Percentiles rank a stretch among this genome's conserved stretches.
Evolutionary conservation across 2,329 filamentous ascomycete genomes (phyloP).

Genomic region (Cercospora sp.): DNA sequence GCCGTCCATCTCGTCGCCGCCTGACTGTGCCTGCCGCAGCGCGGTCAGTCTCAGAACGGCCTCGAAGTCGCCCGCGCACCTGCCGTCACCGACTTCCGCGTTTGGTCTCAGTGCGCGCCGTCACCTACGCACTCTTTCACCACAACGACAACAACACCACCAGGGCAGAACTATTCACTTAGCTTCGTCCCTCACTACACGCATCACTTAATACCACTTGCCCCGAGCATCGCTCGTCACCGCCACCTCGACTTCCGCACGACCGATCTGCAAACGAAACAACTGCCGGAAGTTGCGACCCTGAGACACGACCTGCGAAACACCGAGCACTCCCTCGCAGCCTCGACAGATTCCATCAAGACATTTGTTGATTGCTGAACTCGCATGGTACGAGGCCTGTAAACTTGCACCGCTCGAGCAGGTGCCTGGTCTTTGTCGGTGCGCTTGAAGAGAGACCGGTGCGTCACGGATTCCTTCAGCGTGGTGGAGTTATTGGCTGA

Average conservation of each 20-base stretch:
- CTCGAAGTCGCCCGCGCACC: background rate
- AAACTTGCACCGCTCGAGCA: slow-evolving; percentile 27
- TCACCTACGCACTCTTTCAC: slow-evolving; percentile 20
- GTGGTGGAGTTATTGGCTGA: slow-evolving; percentile 10
- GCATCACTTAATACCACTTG: slow-evolving; percentile 3
- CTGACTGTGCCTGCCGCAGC: background rate
- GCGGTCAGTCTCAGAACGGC: slow-evolving; percentile 1
- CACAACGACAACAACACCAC: slow-evolving; percentile 13
- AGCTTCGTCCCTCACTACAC: slow-evolving; percentile 30
- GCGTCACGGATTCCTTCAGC: slow-evolving; percentile 1
- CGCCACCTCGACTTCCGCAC: background rate
- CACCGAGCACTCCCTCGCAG: slow-evolving; percentile 13
- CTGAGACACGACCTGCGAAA: slow-evolving; percentile 12
- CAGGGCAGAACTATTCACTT: slow-evolving; percentile 39
- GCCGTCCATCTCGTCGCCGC: slow-evolving; percentile 7
- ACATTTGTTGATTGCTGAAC: slow-evolving; percentile 18
- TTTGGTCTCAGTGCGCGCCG: slow-evolving; percentile 10
- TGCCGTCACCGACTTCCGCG: slow-evolving; percentile 11
- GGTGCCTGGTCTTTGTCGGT: slow-evolving; percentile 33
- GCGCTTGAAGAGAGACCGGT: slow-evolving; percentile 29
- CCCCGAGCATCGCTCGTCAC: background rate
- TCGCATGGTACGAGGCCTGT: slow-evolving; percentile 29
- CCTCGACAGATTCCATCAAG: slow-evolving; percentile 11
- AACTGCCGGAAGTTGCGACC: background rate
- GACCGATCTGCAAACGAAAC: background rate